Percentiles rank a stretch among this genome's conserved stretches.
phyloP scores from a whole-genome alignment of 306 rosid genomes.

The Cucurbita maxima region DNA sequence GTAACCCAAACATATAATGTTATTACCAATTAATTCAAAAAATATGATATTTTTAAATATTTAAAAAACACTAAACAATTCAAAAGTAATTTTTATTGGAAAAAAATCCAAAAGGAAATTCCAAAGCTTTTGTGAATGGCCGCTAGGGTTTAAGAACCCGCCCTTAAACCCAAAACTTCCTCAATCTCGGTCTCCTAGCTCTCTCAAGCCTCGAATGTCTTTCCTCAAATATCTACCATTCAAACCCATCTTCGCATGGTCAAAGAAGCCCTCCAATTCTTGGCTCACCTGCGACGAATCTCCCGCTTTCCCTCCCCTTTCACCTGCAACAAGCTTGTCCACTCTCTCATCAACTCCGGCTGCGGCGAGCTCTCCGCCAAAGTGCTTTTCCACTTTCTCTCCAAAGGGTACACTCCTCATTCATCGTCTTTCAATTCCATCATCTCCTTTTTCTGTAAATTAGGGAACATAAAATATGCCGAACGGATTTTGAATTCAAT shows the following conservation, averaged over 20 bases:
- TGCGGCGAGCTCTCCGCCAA: conserved; percentile 20
- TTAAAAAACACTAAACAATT: too few relatives aligned
- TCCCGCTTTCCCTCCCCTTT: conserved; percentile 12
- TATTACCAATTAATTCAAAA: too few relatives aligned
- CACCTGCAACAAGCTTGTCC: conserved; percentile 25
- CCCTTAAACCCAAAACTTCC: background rate
- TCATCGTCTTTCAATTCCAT: conserved; percentile 25
- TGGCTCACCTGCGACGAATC: conserved; percentile 17
- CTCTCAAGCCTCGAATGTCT: background rate
- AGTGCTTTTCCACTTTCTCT: conserved; percentile 13
- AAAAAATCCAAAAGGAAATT: too few relatives aligned
- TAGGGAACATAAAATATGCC: conserved; percentile 11
- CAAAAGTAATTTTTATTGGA: too few relatives aligned
- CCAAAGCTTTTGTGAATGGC: background rate
- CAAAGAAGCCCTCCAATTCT: conserved; percentile 11
- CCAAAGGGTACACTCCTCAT: conserved; percentile 23
- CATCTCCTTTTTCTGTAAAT: conserved; percentile 15
- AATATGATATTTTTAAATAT: too few relatives aligned
- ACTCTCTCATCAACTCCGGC: conserved; percentile 13
- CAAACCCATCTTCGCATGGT: conserved; percentile 14
- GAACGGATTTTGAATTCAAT: conserved; percentile 4
- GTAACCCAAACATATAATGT: too few relatives aligned
- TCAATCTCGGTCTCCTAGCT: background rate
- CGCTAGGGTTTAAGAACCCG: conserved; percentile 2
- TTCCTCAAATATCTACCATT: background rate